Percentiles rank a stretch among this genome's conserved stretches.
Conservation (phyloP, 2,329 filamentous ascomycete species). For the Penicillium italicum region DNA sequence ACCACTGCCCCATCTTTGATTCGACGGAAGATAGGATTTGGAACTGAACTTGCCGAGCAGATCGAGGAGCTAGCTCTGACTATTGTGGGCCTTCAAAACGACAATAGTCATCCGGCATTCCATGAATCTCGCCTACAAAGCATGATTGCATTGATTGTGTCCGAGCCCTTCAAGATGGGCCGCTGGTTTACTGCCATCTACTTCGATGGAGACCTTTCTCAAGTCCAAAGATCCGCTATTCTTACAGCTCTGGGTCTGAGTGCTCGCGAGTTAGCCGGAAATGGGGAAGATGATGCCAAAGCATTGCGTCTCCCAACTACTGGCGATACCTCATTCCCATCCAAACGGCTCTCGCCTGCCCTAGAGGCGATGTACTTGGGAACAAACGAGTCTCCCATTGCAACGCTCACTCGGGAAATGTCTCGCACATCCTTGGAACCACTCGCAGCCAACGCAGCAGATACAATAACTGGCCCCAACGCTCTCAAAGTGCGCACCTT, state of each 20-base stretch:
- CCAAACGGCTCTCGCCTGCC: slow-evolving; percentile 69
- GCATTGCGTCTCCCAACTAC: slow-evolving; percentile 31
- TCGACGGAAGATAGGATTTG: slow-evolving; percentile 81
- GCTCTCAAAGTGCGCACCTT: slow-evolving; percentile 87
- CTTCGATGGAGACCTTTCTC: slow-evolving; percentile 87
- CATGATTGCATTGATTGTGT: slow-evolving; percentile 75
- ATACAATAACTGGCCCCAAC: slow-evolving; percentile 73
- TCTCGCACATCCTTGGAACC: slow-evolving; percentile 73
- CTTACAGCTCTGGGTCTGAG: slow-evolving; percentile 78
- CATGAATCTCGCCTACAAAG: slow-evolving; percentile 70
- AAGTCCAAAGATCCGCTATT: slow-evolving; percentile 76
- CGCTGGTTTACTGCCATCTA: slow-evolving; percentile 81
- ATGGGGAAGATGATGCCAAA: slow-evolving; percentile 55
- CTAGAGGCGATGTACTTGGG: slow-evolving; percentile 68
- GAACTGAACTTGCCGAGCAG: slow-evolving; percentile 81
- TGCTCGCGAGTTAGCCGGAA: slow-evolving; percentile 79
- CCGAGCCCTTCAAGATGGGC: slow-evolving; percentile 72
- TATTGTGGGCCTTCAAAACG: slow-evolving; percentile 77
- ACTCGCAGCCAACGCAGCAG: slow-evolving; percentile 75
- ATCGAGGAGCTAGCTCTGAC: slow-evolving; percentile 73
- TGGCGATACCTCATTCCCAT: slow-evolving; percentile 62
- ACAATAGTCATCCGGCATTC: slow-evolving; percentile 77
- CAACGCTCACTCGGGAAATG: slow-evolving; percentile 64
- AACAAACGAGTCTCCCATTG: slow-evolving; percentile 53
- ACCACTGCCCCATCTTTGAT: slow-evolving; percentile 75